phyloP scores from a whole-genome alignment of 1,139 yeast species.

The Scheffersomyces insectosa region DNA sequence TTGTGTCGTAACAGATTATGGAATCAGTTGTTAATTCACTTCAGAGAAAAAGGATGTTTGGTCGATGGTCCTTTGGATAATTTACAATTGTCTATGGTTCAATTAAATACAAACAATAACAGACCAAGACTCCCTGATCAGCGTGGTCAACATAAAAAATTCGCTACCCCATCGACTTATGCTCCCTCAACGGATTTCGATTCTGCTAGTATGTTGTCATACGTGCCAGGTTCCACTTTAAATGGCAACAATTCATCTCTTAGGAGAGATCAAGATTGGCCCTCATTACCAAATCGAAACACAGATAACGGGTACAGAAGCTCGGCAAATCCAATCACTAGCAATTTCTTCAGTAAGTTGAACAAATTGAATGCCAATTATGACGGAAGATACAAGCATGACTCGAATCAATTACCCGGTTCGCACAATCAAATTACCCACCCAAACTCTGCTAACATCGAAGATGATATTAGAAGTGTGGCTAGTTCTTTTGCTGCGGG shows the following conservation, averaged over 20 bases:
- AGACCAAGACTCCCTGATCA: background rate
- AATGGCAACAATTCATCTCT: background rate
- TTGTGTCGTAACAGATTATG: slow-evolving; percentile 72
- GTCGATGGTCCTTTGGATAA: slow-evolving; percentile 92
- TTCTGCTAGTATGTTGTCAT: slow-evolving; percentile 50
- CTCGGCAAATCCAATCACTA: slow-evolving; percentile 28
- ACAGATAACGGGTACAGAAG: slow-evolving; percentile 13
- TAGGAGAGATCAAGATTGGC: slow-evolving; percentile 31
- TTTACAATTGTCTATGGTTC: slow-evolving; percentile 72
- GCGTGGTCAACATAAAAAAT: slow-evolving; percentile 1
- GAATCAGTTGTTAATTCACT: slow-evolving; percentile 77
- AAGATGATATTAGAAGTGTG: slow-evolving; percentile 50
- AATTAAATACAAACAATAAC: slow-evolving; percentile 31
- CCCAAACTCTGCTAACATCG: slow-evolving; percentile 19
- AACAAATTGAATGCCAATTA: slow-evolving; percentile 26
- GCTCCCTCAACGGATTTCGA: slow-evolving; percentile 34
- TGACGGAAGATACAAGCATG: slow-evolving; percentile 23
- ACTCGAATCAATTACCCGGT: background rate
- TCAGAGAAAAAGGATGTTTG: slow-evolving; percentile 79
- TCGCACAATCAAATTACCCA: too few species aligned
- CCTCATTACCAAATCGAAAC: slow-evolving; percentile 25
- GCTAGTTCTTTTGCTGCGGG: slow-evolving; percentile 50
- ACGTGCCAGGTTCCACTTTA: slow-evolving; percentile 26
- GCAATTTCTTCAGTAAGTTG: slow-evolving; percentile 46
- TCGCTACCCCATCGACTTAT: slow-evolving; percentile 5